These are phyloP conservation scores for Prototheca stagnorum DNA, from an alignment of 163 green algal genomes.

Conservation along the genomic window DNA sequence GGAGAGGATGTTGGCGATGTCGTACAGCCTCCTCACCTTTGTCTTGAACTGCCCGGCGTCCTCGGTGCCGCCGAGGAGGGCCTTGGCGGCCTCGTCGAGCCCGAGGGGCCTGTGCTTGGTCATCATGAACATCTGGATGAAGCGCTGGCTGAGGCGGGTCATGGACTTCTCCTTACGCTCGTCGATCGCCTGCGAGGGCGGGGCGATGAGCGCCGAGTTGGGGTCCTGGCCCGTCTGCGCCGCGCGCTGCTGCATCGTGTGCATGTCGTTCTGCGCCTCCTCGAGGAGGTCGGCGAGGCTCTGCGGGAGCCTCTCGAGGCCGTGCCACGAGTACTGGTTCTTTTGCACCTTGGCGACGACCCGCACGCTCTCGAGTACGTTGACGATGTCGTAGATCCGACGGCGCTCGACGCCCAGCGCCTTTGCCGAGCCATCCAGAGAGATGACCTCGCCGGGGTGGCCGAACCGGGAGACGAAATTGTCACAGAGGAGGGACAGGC, in stretches of 20 bases:
- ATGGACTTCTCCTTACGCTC: constrained; percentile 9
- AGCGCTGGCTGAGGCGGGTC: constrained; percentile 5
- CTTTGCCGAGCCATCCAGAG: constrained; percentile 5
- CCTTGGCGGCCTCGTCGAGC: constrained; percentile 9
- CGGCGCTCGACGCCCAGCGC: constrained; percentile 78
- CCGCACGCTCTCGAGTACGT: constrained; percentile 85
- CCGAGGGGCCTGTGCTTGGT: neutral
- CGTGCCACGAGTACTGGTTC: constrained; percentile 31
- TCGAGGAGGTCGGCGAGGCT: constrained; percentile 1
- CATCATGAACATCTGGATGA: constrained; percentile 10
- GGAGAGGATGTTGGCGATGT: constrained; percentile 58
- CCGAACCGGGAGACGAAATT: constrained; percentile 5
- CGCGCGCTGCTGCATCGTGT: no score
- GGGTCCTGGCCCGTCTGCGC: neutral
- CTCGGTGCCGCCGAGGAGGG: constrained; percentile 4
- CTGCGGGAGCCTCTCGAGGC: neutral
- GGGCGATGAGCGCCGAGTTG: neutral
- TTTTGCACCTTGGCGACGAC: constrained; percentile 86
- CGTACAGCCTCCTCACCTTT: constrained; percentile 49
- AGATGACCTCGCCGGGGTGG: neutral
- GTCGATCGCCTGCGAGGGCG: no score
- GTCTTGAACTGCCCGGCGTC: constrained; percentile 20
- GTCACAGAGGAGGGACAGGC: constrained; percentile 4
- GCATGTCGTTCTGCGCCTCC: constrained; percentile 3
- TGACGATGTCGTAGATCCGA: constrained; percentile 96